Percentiles rank a stretch among this genome's conserved stretches.
phyloP scores from a whole-genome alignment of 768 basidiomycete genomes.

The Chlorophyllum brunneum region DNA sequence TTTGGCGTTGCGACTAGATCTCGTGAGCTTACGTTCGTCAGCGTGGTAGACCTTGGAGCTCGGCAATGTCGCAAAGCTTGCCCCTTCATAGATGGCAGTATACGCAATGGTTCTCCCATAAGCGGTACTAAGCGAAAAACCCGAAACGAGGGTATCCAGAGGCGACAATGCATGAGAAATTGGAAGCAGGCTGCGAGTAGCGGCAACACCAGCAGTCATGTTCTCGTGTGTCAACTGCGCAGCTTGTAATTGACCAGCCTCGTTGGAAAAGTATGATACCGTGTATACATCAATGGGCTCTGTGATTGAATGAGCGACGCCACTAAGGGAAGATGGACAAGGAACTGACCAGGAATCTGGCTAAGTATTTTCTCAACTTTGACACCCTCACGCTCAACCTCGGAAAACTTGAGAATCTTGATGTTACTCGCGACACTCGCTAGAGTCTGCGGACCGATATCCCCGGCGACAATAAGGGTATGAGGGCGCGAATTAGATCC shows the following conservation, averaged over 20 bases:
- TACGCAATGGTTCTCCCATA: constrained; percentile 81
- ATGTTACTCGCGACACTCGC: constrained; percentile 48
- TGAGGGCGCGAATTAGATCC: constrained; percentile 42
- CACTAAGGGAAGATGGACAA: neutral
- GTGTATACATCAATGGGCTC: constrained; percentile 64
- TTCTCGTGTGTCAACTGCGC: constrained; percentile 79
- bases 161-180: constrained; percentile 61
- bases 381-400: constrained; percentile 66
- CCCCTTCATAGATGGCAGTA: constrained; percentile 71
- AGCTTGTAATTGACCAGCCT: constrained; percentile 51
- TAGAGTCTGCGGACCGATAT: constrained; percentile 41
- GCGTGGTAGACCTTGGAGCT: constrained; percentile 49
- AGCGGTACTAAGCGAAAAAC: constrained; percentile 66
- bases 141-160: constrained; percentile 76
- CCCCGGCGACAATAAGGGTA: constrained; percentile 72
- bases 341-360: constrained; percentile 47
- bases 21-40: constrained; percentile 36
- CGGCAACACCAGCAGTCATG: constrained; percentile 85
- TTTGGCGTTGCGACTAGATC: neutral
- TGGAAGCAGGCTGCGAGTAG: constrained; percentile 72
- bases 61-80: constrained; percentile 64
- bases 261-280: constrained; percentile 56
- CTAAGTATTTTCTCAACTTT: constrained; percentile 42
- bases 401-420: constrained; percentile 61
- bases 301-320: constrained; percentile 21